Conservation (phyloP, 345 rosid species). For the Eucalyptus victrix region DNA sequence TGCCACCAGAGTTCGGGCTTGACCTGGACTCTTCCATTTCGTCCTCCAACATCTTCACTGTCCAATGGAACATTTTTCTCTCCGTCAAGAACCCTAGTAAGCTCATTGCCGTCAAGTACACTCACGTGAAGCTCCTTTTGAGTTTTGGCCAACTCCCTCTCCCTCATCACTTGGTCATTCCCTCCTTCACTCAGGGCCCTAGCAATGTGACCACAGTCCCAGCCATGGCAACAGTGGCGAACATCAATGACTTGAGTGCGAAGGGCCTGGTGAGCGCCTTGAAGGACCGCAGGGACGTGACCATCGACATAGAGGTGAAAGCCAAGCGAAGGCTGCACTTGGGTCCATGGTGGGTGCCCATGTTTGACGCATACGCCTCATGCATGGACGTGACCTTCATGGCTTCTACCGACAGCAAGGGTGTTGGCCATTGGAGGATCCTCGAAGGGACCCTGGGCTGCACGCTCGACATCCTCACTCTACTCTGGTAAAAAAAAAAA, state of each 20-base stretch:
- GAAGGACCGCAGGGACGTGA: neutral
- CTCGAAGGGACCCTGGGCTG: neutral
- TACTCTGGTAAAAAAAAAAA: neutral
- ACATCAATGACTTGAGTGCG: neutral
- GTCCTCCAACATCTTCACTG: too few species aligned
- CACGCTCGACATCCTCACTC: neutral
- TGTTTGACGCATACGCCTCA: neutral
- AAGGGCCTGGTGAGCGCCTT: neutral
- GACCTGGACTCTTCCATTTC: too few species aligned
- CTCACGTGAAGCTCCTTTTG: too few species aligned
- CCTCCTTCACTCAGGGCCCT: too few species aligned
- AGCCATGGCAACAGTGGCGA: neutral
- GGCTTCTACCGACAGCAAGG: neutral
- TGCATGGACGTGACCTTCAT: neutral
- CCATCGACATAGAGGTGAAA: neutral
- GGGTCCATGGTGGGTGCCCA: neutral
- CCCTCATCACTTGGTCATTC: too few species aligned
- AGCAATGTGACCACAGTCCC: neutral
- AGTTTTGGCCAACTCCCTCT: too few species aligned
- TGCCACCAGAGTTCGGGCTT: too few species aligned
- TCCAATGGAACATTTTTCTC: too few species aligned
- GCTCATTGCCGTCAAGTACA: too few species aligned
- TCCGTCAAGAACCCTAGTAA: too few species aligned
- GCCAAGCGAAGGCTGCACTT: neutral
- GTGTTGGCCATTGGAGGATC: neutral